A percentile compares a stretch with the other conserved stretches of the same genome.
phyloP scores from a whole-genome alignment of 2,329 filamentous ascomycete species.

The Alternaria ethzedia region DNA sequence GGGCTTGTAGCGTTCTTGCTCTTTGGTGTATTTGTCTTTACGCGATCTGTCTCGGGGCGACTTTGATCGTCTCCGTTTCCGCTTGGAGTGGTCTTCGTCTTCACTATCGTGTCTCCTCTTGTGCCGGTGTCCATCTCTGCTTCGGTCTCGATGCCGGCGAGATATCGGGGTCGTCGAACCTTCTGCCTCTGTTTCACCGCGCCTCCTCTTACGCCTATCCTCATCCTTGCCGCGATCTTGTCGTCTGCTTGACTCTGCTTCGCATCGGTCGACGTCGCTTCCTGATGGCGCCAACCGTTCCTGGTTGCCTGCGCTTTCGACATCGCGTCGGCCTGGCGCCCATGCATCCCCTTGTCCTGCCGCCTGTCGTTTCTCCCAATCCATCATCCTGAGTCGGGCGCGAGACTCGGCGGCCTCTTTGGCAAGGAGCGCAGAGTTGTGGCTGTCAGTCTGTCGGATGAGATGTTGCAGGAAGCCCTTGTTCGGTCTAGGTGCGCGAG shows the following conservation, averaged over 20 bases:
- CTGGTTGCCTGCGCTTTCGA: slow-evolving; percentile 16
- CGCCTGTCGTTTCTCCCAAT: slow-evolving; percentile 23
- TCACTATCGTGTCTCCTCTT: slow-evolving; percentile 22
- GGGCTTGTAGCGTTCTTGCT: slow-evolving; percentile 14
- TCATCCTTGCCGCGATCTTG: slow-evolving; percentile 27
- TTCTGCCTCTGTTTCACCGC: slow-evolving; percentile 15
- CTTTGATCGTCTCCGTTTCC: slow-evolving; percentile 24
- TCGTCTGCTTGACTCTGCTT: slow-evolving; percentile 25
- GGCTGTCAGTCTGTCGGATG: slow-evolving; percentile 83
- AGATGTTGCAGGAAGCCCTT: slow-evolving; percentile 88
- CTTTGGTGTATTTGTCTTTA: slow-evolving; percentile 11
- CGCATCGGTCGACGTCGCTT: slow-evolving; percentile 20
- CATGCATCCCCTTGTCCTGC: slow-evolving; percentile 9
- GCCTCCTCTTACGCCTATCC: slow-evolving; percentile 3
- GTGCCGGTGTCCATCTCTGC: slow-evolving; percentile 18
- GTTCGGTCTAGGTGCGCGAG: slow-evolving; percentile 82
- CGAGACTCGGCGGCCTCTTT: slow-evolving; percentile 83
- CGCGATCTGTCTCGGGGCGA: slow-evolving; percentile 18
- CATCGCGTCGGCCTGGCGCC: neutral
- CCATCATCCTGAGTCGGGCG: slow-evolving; percentile 65
- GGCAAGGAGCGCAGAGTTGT: slow-evolving; percentile 85
- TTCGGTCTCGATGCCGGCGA: slow-evolving; percentile 18
- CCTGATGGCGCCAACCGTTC: slow-evolving; percentile 30
- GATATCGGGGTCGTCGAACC: neutral
- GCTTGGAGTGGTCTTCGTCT: slow-evolving; percentile 15